Percentiles rank a stretch among this genome's conserved stretches.
phyloP scores from a whole-genome alignment of 2,329 filamentous ascomycete genomes.

The Alternaria atra region DNA sequence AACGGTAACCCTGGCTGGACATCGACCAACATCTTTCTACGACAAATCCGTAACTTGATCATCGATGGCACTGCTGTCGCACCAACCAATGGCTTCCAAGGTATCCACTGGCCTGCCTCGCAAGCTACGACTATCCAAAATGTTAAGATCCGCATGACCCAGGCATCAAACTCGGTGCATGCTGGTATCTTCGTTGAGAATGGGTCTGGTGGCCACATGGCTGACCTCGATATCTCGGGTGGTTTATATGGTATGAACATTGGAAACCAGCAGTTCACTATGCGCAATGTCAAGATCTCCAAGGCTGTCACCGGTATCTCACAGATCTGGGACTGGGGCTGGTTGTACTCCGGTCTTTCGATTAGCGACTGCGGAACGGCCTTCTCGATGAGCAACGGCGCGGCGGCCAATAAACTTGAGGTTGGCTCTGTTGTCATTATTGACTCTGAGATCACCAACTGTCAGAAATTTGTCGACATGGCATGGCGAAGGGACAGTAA shows the following conservation, averaged over 20 bases:
- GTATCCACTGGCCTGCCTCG: constrained; percentile 59
- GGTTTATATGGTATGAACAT: constrained; percentile 55
- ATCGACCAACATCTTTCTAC: constrained; percentile 70
- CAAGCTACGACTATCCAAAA: constrained; percentile 60
- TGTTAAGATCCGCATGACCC: constrained; percentile 55
- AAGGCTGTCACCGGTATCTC: constrained; percentile 63
- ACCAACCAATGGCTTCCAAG: constrained; percentile 56
- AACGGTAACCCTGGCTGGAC: constrained; percentile 53
- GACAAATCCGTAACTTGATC: constrained; percentile 72
- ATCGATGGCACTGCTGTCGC: constrained; percentile 65
- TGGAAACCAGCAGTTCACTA: constrained; percentile 65
- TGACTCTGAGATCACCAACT: constrained; percentile 64
- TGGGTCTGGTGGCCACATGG: constrained; percentile 58
- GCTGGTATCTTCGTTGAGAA: constrained; percentile 59
- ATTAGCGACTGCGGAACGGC: constrained; percentile 65
- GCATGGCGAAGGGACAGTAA: constrained; percentile 48
- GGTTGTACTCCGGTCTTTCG: constrained; percentile 61
- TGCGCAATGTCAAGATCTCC: constrained; percentile 65
- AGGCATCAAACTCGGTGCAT: constrained; percentile 56
- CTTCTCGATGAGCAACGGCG: constrained; percentile 58
- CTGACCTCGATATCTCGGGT: constrained; percentile 57
- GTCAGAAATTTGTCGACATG: constrained; percentile 60
- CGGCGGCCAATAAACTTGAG: constrained; percentile 38
- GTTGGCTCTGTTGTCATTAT: constrained; percentile 67
- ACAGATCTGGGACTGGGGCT: constrained; percentile 70